A percentile compares a stretch with the other conserved stretches of the same genome.
Evolutionary conservation across 345 rosid species (phyloP).

Genomic region (Hibiscus mutabilis): DNA sequence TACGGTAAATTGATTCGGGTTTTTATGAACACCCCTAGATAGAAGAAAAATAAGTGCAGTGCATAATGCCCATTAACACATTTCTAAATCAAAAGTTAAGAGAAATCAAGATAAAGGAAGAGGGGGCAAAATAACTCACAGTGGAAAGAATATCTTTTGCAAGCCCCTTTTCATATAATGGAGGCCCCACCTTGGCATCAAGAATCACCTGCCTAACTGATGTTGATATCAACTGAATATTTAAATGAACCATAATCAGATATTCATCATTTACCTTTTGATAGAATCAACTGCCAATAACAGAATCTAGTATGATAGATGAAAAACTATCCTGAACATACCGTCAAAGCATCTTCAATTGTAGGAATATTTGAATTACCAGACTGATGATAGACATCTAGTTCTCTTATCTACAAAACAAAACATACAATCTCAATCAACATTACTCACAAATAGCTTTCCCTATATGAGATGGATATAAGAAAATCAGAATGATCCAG

Average conservation of each 20-base stretch:
- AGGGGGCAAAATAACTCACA: constrained; percentile 29
- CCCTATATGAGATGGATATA: not conserved
- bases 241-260: constrained; percentile 10
- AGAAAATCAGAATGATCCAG: not conserved
- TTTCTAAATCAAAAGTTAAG: constrained; percentile 6
- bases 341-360: constrained; percentile 71
- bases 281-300: constrained; percentile 3
- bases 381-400: not conserved
- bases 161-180: constrained; percentile 73
- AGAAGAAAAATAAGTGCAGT: not conserved
- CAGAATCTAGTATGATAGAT: not conserved
- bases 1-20: too few species aligned
- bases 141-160: constrained; percentile 73
- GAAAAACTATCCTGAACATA: constrained; percentile 20
- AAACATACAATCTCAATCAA: constrained; percentile 24
- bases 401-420: constrained; percentile 32
- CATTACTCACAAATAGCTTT: constrained; percentile 7
- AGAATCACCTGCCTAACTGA: constrained; percentile 71
- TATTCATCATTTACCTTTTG: constrained; percentile 1
- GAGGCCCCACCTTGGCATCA: constrained; percentile 98
- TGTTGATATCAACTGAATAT: constrained; percentile 51
- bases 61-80: not conserved
- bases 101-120: not conserved
- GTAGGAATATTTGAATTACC: constrained; percentile 46
- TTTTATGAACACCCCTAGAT: not conserved